Percentiles rank a stretch among this genome's conserved stretches.
These are phyloP conservation scores for Talaromyces thailandensis DNA, from an alignment of 495 filamentous ascomycete species.

Conservation along the genomic window DNA sequence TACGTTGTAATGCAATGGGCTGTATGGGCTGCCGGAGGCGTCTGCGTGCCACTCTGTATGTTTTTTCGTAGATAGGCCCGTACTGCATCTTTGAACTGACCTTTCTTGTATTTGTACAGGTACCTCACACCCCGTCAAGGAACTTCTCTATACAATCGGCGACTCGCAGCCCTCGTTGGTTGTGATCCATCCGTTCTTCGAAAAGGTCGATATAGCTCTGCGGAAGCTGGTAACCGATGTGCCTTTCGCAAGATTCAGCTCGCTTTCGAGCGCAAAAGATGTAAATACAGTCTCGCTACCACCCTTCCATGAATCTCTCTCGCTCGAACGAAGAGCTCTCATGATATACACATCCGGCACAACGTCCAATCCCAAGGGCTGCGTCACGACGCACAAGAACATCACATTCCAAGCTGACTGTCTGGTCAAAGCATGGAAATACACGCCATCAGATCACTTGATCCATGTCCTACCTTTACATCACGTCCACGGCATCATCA, in stretches of 20 bases:
- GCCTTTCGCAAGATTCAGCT: constrained; percentile 25
- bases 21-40: constrained; percentile 31
- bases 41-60: constrained; percentile 32
- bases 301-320: constrained; percentile 18
- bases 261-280: constrained; percentile 15
- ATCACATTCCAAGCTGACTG: constrained; percentile 34
- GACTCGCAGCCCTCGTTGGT: constrained; percentile 36
- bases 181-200: constrained; percentile 31
- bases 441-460: constrained; percentile 24
- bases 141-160: constrained; percentile 31
- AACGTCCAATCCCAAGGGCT: constrained; percentile 35
- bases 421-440: constrained; percentile 29
- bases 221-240: constrained; percentile 20
- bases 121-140: constrained; percentile 39
- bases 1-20: constrained; percentile 69
- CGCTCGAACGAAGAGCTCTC: constrained; percentile 25
- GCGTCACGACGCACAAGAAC: constrained; percentile 34
- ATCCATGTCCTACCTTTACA: constrained; percentile 39
- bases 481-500: constrained; percentile 37
- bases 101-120: constrained; percentile 6
- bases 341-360: constrained; percentile 42
- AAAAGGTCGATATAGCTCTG: constrained; percentile 21
- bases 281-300: constrained; percentile 17
- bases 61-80: neutral
- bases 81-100: neutral